phyloP scores from a whole-genome alignment of 2,329 filamentous ascomycete species.

The Claviceps digitariae region DNA sequence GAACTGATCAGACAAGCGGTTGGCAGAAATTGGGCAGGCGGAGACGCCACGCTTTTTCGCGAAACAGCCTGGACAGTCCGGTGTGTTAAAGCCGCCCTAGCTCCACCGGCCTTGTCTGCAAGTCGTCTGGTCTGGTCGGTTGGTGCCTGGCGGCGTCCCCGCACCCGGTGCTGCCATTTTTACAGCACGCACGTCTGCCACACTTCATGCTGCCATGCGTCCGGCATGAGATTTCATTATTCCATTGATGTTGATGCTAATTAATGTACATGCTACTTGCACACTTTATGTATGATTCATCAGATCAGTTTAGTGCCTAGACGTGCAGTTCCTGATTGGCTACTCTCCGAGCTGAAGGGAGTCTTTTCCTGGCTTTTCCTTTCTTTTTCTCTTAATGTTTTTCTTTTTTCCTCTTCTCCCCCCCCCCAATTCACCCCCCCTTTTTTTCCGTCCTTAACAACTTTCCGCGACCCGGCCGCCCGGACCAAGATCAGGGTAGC shows the following conservation, averaged over 20 bases:
- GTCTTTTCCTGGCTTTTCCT: background rate
- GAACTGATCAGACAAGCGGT: background rate
- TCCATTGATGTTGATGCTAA: too few species aligned
- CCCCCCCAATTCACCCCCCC: too few species aligned
- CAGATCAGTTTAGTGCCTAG: background rate
- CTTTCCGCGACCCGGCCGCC: background rate
- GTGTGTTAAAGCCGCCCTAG: background rate
- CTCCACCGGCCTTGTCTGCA: background rate
- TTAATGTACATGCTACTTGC: background rate
- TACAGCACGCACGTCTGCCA: too few species aligned
- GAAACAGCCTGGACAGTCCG: too few species aligned
- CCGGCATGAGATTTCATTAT: too few species aligned
- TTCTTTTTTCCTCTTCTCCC: background rate
- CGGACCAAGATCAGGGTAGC: background rate
- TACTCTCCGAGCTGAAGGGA: background rate
- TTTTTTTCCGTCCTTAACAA: background rate
- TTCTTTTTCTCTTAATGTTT: background rate
- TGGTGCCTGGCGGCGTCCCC: too few species aligned
- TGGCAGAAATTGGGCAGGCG: conserved; percentile 3
- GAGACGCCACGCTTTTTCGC: background rate
- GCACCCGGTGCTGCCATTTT: too few species aligned
- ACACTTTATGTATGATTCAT: background rate
- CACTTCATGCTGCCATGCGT: too few species aligned
- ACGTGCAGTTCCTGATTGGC: background rate
- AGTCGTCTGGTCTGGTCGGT: background rate